A percentile compares a stretch with the other conserved stretches of the same genome.
These are phyloP conservation scores for Colletotrichum cuscutae DNA, from an alignment of 2,329 filamentous ascomycete species.

Conservation along the genomic window DNA sequence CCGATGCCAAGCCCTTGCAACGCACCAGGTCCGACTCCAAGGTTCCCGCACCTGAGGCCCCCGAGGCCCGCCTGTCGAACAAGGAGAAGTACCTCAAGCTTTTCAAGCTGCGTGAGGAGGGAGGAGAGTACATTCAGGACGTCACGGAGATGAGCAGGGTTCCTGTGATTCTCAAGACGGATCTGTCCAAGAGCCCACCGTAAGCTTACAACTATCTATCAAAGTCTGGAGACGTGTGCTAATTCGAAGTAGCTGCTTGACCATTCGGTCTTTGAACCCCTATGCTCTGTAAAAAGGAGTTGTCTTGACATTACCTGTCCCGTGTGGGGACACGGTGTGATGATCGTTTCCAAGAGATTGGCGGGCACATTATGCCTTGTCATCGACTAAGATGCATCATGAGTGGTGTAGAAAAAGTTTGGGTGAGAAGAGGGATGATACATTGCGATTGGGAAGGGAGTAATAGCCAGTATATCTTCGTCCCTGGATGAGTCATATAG, in stretches of 20 bases:
- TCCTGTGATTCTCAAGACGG: slow-evolving; percentile 98
- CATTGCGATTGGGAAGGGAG: slow-evolving; percentile 11
- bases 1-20: slow-evolving; percentile 76
- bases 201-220: slow-evolving; percentile 67
- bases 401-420: slow-evolving; percentile 33
- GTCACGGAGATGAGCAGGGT: slow-evolving; percentile 97
- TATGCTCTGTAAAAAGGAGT: slow-evolving; percentile 67
- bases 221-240: slow-evolving; percentile 41
- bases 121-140: slow-evolving; percentile 97
- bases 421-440: slow-evolving; percentile 25
- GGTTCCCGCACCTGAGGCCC: slow-evolving; percentile 78
- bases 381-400: not conserved
- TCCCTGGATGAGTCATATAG: slow-evolving; percentile 34
- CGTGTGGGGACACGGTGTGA: not conserved
- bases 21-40: slow-evolving; percentile 95
- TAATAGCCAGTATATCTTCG: slow-evolving; percentile 32
- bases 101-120: slow-evolving; percentile 90
- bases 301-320: slow-evolving; percentile 3
- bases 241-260: slow-evolving; percentile 73
- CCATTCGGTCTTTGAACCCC: slow-evolving; percentile 85
- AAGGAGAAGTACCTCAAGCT: slow-evolving; percentile 96
- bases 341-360: not conserved
- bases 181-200: slow-evolving; percentile 98
- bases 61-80: slow-evolving; percentile 84
- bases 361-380: not conserved